Percentiles rank a stretch among this genome's conserved stretches.
Conservation (phyloP, 495 filamentous ascomycete species). For the Lasiosphaeria miniovina region DNA sequence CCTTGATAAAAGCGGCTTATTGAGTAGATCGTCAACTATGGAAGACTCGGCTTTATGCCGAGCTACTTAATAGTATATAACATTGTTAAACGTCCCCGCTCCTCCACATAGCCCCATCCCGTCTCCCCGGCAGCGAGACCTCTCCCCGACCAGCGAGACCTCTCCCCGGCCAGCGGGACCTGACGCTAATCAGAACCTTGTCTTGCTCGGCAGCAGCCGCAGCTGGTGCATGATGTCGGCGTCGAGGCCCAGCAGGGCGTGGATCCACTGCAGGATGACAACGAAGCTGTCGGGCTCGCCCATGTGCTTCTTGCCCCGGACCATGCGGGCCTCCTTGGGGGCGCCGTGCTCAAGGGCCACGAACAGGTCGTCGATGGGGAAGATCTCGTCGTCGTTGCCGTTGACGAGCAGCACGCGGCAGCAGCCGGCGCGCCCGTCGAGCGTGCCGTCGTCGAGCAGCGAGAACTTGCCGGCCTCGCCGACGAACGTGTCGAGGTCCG, state of each 20-base stretch:
- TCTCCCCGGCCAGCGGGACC: no score
- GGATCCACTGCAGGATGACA: conserved; percentile 25
- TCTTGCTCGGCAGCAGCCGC: conserved; percentile 10
- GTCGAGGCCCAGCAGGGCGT: conserved; percentile 20
- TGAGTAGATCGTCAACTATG: no score
- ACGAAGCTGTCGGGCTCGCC: conserved; percentile 26
- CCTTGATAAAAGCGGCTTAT: no score
- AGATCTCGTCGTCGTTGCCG: conserved; percentile 63
- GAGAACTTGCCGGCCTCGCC: conserved; percentile 62
- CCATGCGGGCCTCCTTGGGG: conserved; percentile 60
- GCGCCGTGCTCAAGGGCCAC: conserved; percentile 56
- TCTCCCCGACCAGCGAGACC: no score
- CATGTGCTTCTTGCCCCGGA: conserved; percentile 24
- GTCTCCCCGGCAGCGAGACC: no score
- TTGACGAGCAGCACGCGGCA: conserved; percentile 66
- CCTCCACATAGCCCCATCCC: no score
- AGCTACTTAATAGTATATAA: no score
- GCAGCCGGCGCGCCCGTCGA: conserved; percentile 46
- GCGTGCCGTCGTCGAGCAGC: conserved; percentile 59
- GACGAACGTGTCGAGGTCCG: conserved; percentile 45
- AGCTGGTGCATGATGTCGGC: conserved; percentile 14
- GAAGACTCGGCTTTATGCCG: no score
- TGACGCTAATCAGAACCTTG: conserved; percentile 11
- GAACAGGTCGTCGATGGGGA: conserved; percentile 67
- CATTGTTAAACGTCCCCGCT: no score